Evolutionary conservation across 306 rosid species (phyloP), one percentile per base, ranked within the genome.

Genomic region (Acacia crassicarpa): DNA sequence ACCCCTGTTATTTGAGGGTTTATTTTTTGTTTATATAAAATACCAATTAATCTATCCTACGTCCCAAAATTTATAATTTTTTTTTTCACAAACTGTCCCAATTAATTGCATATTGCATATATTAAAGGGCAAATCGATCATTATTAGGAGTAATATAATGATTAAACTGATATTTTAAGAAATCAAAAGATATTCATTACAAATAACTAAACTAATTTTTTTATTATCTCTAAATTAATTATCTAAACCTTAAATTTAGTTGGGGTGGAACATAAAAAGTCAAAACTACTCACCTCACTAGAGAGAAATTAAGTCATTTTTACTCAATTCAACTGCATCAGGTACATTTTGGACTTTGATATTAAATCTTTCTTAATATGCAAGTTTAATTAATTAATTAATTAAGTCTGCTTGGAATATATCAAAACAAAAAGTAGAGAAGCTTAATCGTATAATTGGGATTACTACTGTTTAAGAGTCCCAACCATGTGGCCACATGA

Each of bases 401-500:
- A 61, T 59, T 59, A 59, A 59, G 33, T 62, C 2, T 27, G 40
- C 40, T 27, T 27, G 9, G 35, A 12, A 62, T 27, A 25, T 62
- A 62, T 62, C 20, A 27, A 62, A 62, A 19, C 14, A 13, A 11
- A 25, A 62, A 25, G 68, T 62, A 27, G 30, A 25, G 68, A 27
- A 27, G 67, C 67, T 22, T 25, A 9, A 25, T 61, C 67, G 38
- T 23, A 61, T 25, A 23, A 61, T 61, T 25, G 88, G 89, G 88
- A 76, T 68, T 77, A 32, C 8, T 77, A 32, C 8, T 20, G 5
- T 5, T 27, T 89, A 89, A 89, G 91, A 89, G 86, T 69, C 88
- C 88, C 80, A 84, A 84, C 90, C 99, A 93, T 90, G 99, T 96
- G 98, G 91, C 69, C 99, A 90, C 99, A 91, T 51, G 76, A 63